These are phyloP conservation scores for Nitzschia sp. DNA, from an alignment of 108 stramenopile species.

Conservation along the genomic window DNA sequence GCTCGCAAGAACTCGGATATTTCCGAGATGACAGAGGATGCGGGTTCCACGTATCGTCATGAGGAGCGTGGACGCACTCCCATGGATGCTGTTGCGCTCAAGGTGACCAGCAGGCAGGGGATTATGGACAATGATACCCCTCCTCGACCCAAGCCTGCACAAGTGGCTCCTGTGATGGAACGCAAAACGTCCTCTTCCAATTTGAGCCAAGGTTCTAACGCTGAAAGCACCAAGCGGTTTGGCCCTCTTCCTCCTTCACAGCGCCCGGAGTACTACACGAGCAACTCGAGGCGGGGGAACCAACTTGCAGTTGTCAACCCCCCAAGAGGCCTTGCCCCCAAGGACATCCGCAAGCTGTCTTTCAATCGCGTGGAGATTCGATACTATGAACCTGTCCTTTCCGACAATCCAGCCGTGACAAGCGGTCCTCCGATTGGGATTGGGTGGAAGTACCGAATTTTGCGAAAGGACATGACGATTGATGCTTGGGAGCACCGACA, in stretches of 20 bases:
- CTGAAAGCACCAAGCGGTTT: too few species aligned
- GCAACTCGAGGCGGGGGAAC: too few species aligned
- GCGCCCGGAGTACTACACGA: neutral
- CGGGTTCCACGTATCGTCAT: neutral
- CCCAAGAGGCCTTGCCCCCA: neutral
- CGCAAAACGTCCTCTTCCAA: neutral
- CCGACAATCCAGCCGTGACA: conserved; percentile 65
- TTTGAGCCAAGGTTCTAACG: too few species aligned
- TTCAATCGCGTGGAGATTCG: conserved; percentile 51
- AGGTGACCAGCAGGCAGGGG: neutral
- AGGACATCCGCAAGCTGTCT: conserved; percentile 17
- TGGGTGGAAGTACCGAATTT: conserved; percentile 57
- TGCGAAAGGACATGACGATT: conserved; percentile 31
- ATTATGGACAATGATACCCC: neutral
- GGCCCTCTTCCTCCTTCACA: neutral
- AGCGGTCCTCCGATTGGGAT: conserved; percentile 58
- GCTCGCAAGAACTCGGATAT: conserved; percentile 5
- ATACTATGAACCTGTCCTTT: conserved; percentile 46
- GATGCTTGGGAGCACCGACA: conserved; percentile 40
- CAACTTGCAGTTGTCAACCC: neutral
- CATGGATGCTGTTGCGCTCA: conserved; percentile 9
- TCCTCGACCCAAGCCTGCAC: neutral
- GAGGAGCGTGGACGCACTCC: neutral
- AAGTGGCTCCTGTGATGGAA: neutral
- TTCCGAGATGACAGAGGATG: conserved; percentile 5